phyloP scores from a whole-genome alignment of 2,329 filamentous ascomycete genomes.

The Stachybotrys elegans region DNA sequence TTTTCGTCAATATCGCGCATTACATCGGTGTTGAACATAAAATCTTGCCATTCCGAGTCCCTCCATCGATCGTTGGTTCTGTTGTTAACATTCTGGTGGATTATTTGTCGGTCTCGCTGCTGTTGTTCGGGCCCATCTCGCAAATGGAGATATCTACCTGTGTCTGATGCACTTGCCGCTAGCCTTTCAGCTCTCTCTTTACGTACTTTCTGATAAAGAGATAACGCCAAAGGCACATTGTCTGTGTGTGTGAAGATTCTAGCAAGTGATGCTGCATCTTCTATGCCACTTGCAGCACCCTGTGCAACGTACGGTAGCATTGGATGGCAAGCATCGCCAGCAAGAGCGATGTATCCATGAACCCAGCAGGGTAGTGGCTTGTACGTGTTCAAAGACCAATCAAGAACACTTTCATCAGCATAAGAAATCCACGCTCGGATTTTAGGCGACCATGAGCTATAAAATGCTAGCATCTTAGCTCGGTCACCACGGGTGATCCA shows the following conservation, averaged over 20 bases:
- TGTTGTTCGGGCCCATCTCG: slow-evolving; percentile 13
- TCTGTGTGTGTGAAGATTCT: slow-evolving; percentile 17
- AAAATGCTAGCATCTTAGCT: slow-evolving; percentile 55
- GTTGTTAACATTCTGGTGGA: slow-evolving; percentile 3
- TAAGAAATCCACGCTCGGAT: slow-evolving; percentile 56
- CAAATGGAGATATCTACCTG: slow-evolving; percentile 11
- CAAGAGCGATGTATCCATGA: slow-evolving; percentile 45
- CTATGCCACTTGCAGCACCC: slow-evolving; percentile 63
- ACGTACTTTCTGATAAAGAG: slow-evolving; percentile 14
- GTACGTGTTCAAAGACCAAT: slow-evolving; percentile 62
- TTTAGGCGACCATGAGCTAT: slow-evolving; percentile 54
- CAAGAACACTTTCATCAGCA: slow-evolving; percentile 61
- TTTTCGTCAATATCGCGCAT: slow-evolving; percentile 23
- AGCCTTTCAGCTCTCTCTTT: slow-evolving; percentile 15
- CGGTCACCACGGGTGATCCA: slow-evolving; percentile 62
- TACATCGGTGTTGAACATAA: slow-evolving; percentile 24
- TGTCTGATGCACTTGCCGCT: slow-evolving; percentile 11
- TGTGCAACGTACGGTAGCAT: slow-evolving; percentile 64
- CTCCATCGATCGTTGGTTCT: slow-evolving; percentile 24
- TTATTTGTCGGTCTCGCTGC: slow-evolving; percentile 13
- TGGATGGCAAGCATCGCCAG: slow-evolving; percentile 63
- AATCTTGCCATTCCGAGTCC: slow-evolving; percentile 18
- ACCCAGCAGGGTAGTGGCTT: slow-evolving; percentile 59
- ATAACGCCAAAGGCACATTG: slow-evolving; percentile 12
- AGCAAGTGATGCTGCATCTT: slow-evolving; percentile 58